A percentile compares a stretch with the other conserved stretches of the same genome.
Evolutionary conservation across 495 filamentous ascomycete genomes (phyloP).

Genomic region (Penicillium pancosmium): DNA sequence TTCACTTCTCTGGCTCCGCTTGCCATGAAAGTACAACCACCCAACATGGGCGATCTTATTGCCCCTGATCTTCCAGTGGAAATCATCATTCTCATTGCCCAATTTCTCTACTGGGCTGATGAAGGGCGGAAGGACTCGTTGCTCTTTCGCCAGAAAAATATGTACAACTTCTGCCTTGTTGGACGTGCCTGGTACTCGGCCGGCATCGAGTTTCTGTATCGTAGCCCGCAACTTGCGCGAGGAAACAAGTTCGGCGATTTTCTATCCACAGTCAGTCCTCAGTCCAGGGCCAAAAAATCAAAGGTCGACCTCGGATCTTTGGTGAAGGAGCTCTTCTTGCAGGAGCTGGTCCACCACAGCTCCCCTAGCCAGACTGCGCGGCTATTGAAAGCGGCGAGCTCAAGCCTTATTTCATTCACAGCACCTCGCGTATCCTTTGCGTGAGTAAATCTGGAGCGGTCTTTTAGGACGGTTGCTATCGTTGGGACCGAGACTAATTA

Average conservation of each 20-base stretch:
- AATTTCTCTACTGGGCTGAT: conserved; percentile 18
- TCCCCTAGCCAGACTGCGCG: conserved; percentile 66
- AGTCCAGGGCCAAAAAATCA: conserved; percentile 51
- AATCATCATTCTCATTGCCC: conserved; percentile 52
- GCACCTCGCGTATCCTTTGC: conserved; percentile 67
- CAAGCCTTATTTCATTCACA: conserved; percentile 59
- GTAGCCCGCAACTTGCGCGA: conserved; percentile 44
- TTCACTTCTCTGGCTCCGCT: neutral
- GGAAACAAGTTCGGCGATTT: conserved; percentile 62
- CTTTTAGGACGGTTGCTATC: too few species aligned
- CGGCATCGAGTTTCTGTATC: conserved; percentile 59
- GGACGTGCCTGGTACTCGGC: conserved; percentile 67
- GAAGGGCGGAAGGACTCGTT: neutral
- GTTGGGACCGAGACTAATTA: neutral
- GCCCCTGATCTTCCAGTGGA: conserved; percentile 48
- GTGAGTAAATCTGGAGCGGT: conserved; percentile 2
- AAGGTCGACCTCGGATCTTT: conserved; percentile 56
- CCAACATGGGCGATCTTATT: neutral
- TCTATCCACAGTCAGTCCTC: conserved; percentile 64
- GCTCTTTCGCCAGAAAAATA: conserved; percentile 29
- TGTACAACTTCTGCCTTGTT: conserved; percentile 60
- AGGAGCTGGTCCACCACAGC: conserved; percentile 64
- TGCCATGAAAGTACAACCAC: neutral
- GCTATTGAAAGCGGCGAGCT: conserved; percentile 61
- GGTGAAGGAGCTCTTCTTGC: conserved; percentile 61